phyloP scores from a whole-genome alignment of 2,329 filamentous ascomycete species.

The Penicillium sp. region DNA sequence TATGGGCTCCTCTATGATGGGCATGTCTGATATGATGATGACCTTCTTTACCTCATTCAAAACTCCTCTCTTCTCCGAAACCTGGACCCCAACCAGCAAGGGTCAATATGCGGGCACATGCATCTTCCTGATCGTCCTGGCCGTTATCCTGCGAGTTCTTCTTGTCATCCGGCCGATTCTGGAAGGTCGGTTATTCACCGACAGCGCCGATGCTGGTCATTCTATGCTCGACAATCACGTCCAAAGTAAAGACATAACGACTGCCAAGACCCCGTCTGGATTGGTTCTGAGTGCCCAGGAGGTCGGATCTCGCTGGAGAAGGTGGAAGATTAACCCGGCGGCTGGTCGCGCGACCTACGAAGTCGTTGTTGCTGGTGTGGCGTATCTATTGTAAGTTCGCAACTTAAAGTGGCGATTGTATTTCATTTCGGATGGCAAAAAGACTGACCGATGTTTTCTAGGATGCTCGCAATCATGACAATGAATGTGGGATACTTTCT shows the following conservation, averaged over 20 bases:
- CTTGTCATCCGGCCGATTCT: conserved; percentile 66
- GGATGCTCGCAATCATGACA: conserved; percentile 82
- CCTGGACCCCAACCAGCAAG: conserved; percentile 71
- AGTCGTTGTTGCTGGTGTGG: conserved; percentile 70
- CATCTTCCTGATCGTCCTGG: conserved; percentile 81
- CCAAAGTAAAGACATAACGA: neutral
- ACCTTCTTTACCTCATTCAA: conserved; percentile 57
- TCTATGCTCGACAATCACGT: conserved; percentile 6
- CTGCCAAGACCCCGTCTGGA: conserved; percentile 10
- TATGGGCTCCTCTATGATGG: conserved; percentile 14
- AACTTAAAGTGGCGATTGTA: too few species aligned
- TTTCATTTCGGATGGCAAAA: neutral
- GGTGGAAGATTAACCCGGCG: conserved; percentile 79
- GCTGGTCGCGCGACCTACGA: conserved; percentile 71
- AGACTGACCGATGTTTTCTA: conserved; percentile 4
- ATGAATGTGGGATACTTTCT: conserved; percentile 82
- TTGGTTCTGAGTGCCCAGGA: conserved; percentile 17
- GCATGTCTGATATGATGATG: conserved; percentile 30
- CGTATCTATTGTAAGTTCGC: conserved; percentile 78
- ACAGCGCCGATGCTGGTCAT: conserved; percentile 17
- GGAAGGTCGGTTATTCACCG: conserved; percentile 41
- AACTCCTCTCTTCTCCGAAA: conserved; percentile 66
- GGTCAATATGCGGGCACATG: conserved; percentile 84
- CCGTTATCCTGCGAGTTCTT: conserved; percentile 68
- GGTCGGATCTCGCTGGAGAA: conserved; percentile 23